Percentiles rank a stretch among this genome's conserved stretches.
phyloP scores from a whole-genome alignment of 164 flowering plant species.

The Berberis vulgaris region DNA sequence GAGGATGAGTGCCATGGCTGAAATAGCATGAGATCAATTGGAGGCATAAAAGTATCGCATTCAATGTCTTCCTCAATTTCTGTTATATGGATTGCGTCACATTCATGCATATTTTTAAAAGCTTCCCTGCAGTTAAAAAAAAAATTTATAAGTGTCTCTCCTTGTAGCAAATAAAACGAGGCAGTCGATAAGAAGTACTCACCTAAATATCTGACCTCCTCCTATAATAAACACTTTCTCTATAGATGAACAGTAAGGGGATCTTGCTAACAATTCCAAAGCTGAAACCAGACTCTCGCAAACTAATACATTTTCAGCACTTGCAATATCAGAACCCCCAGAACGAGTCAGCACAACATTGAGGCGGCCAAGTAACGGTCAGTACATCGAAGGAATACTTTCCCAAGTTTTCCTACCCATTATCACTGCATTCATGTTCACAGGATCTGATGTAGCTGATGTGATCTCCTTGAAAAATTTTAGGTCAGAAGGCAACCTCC shows the following conservation, averaged over 20 bases:
- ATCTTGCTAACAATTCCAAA: slow-evolving; percentile 59
- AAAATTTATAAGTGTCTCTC: background rate
- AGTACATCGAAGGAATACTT: slow-evolving; percentile 57
- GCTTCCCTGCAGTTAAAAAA: slow-evolving; percentile 28
- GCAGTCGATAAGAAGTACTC: background rate
- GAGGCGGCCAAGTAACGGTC: slow-evolving; percentile 82
- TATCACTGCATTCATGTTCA: slow-evolving; percentile 75
- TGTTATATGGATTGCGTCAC: slow-evolving; percentile 83
- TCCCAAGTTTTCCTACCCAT: slow-evolving; percentile 99
- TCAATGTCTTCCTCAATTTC: slow-evolving; percentile 63
- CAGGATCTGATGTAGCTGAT: slow-evolving; percentile 47
- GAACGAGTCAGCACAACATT: slow-evolving; percentile 89
- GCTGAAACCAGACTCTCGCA: slow-evolving; percentile 79
- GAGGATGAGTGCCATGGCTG: slow-evolving; percentile 83
- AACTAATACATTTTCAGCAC: slow-evolving; percentile 69
- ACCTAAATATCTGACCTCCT: slow-evolving; percentile 78
- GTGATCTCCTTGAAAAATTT: slow-evolving; percentile 78
- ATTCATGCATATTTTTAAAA: slow-evolving; percentile 49
- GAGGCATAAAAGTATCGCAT: slow-evolving; percentile 86
- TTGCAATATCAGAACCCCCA: slow-evolving; percentile 60
- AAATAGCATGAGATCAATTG: slow-evolving; percentile 47
- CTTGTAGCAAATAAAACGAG: background rate
- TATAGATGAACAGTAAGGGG: slow-evolving; percentile 68
- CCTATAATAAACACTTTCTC: slow-evolving; percentile 84
- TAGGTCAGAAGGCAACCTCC: slow-evolving; percentile 81